These are phyloP conservation scores for Tuctoria greenei DNA, from an alignment of 176 grass and related monocot genomes.

Conservation along the genomic window DNA sequence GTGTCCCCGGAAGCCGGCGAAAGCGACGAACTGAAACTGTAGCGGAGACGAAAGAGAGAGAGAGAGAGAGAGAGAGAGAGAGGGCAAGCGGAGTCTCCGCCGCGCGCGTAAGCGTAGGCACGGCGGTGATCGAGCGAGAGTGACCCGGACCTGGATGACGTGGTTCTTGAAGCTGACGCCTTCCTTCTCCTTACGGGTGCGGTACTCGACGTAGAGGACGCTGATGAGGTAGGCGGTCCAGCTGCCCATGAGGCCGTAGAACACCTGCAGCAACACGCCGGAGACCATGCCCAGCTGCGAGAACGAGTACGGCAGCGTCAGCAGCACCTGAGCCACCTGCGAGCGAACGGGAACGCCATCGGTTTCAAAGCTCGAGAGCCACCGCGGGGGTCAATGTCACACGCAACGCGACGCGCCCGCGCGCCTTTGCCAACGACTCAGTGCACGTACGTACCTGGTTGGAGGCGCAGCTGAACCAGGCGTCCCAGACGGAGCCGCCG, in stretches of 20 bases:
- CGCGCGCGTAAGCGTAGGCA: too few species aligned
- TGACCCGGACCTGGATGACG: constrained; percentile 57
- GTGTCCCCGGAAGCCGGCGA: neutral
- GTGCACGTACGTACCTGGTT: constrained; percentile 59
- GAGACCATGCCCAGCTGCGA: constrained; percentile 57
- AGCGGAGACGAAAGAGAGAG: neutral
- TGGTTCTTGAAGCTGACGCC: constrained; percentile 68
- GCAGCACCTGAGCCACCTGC: constrained; percentile 66
- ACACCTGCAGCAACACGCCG: constrained; percentile 51
- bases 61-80: neutral
- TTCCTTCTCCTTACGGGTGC: constrained; percentile 62
- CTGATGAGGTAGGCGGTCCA: constrained; percentile 84
- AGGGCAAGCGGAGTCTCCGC: too few species aligned
- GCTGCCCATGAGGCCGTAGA: constrained; percentile 72
- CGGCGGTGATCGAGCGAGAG: too few species aligned
- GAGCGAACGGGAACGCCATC: neutral
- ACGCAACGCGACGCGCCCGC: too few species aligned
- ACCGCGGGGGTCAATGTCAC: too few species aligned
- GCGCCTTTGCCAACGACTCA: too few species aligned
- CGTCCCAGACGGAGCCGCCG: constrained; percentile 95
- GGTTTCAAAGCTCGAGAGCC: neutral
- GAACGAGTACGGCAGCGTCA: constrained; percentile 66
- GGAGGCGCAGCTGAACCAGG: constrained; percentile 99
- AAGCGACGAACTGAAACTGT: constrained; percentile 1
- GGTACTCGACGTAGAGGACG: constrained; percentile 77